These are phyloP conservation scores for Ailanthus altissimus DNA, from an alignment of 345 rosid species.

Conservation along the genomic window DNA sequence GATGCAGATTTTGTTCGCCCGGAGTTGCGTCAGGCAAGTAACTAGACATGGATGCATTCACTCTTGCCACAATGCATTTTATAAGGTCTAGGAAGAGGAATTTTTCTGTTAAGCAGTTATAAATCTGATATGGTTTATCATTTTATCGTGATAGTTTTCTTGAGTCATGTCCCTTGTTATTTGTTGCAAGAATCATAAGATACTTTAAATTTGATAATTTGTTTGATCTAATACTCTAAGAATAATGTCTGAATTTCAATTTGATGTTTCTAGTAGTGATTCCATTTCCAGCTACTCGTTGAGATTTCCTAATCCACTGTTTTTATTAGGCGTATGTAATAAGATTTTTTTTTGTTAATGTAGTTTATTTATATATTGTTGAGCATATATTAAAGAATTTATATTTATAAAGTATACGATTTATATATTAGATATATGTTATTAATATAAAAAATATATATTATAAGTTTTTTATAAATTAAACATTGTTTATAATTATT, in stretches of 20 bases:
- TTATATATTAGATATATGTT: too few relatives aligned
- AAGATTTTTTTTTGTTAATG: too few relatives aligned
- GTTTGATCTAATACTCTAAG: neutral
- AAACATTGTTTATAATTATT: too few relatives aligned
- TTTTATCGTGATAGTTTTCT: too few relatives aligned
- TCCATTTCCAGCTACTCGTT: neutral
- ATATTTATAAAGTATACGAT: too few relatives aligned
- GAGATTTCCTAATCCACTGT: neutral
- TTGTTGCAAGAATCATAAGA: neutral
- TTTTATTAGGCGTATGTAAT: too few relatives aligned
- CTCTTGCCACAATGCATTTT: neutral
- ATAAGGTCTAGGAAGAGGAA: neutral
- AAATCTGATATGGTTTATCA: neutral
- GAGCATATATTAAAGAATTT: too few relatives aligned
- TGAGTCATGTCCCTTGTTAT: neutral
- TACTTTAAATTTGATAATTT: neutral
- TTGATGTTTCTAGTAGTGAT: neutral
- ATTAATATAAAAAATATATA: too few relatives aligned
- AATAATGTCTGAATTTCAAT: neutral
- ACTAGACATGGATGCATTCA: slow-evolving; percentile 4
- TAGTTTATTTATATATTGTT: too few relatives aligned
- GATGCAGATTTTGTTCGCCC: slow-evolving; percentile 58
- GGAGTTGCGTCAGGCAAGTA: slow-evolving; percentile 41
- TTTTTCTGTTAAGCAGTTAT: neutral
- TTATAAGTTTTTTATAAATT: too few relatives aligned